These are phyloP conservation scores for Lipomyces yamadae DNA, from an alignment of 805 yeast genomes.

Conservation along the genomic window DNA sequence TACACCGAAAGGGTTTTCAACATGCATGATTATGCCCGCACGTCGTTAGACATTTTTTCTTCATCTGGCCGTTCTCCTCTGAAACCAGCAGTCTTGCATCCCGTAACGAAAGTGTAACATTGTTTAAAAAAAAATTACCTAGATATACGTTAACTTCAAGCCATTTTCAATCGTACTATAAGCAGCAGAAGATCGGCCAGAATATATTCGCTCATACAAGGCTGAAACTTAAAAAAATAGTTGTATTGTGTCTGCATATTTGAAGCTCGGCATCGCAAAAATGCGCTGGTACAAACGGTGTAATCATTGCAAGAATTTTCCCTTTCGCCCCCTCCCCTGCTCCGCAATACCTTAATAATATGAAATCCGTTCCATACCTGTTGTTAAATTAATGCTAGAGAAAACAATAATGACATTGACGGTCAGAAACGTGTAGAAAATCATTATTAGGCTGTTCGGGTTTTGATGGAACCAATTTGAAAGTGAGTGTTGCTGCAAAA, in stretches of 20 bases:
- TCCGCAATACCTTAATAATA: neutral
- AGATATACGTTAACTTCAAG: neutral
- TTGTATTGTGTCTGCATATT: constrained; percentile 30
- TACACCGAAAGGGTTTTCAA: constrained; percentile 34
- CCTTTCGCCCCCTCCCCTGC: neutral
- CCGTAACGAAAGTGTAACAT: neutral
- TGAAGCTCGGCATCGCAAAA: constrained; percentile 26
- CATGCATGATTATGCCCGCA: constrained; percentile 33
- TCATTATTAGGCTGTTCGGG: too few relatives aligned
- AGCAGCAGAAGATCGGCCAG: neutral
- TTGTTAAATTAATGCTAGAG: neutral
- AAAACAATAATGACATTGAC: too few relatives aligned
- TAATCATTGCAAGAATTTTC: constrained; percentile 20
- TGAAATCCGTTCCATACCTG: neutral
- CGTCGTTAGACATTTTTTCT: constrained; percentile 34
- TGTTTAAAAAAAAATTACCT: neutral
- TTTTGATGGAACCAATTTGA: too few relatives aligned
- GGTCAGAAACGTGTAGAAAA: too few relatives aligned
- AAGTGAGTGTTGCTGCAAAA: too few relatives aligned
- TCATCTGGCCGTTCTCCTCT: constrained; percentile 20
- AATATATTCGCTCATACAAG: constrained; percentile 33
- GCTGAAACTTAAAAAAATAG: constrained; percentile 33
- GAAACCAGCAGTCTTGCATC: neutral
- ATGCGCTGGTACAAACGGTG: constrained; percentile 18
- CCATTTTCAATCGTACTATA: neutral